Evolutionary conservation across 2,329 filamentous ascomycete species (phyloP), one percentile per base, ranked within the genome.

Genomic region (Sporothrix pseudoabietina): DNA sequence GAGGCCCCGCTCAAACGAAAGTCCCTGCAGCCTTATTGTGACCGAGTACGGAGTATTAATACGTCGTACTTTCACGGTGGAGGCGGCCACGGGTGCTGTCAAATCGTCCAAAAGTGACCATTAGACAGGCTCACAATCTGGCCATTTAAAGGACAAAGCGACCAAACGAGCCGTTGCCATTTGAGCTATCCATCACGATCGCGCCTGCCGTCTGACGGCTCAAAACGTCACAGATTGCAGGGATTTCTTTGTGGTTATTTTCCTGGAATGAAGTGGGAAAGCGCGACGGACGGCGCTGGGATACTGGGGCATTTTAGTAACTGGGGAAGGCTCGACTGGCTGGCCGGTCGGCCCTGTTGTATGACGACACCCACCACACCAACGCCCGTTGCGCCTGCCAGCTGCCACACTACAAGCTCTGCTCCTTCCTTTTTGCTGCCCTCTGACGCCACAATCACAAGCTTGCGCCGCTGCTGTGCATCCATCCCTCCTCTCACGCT

Each of bases 401-500:
- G 61, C 39, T 66, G 61, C 61, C 61, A 66, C 47, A n/a, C 65
- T 35, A 35, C 44, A 35, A 52, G 65, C 65, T 68, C 32, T 52
- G 44, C 35, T 30, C 30, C 30, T 49, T 16, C 44, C 44, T 16
- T 49, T 19, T 49, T 19, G 44, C 65, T 32, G 30, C 26, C 44
- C 26, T 68, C 65, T 68, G 65, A 52, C 65, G 44, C 65, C 44
- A 68, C 65, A 52, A 44, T 68, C 65, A 68, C 65, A 52, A 68
- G 65, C 65, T 68, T 68, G 65, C 65, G 44, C 65, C 41, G 65
- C 26, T 68, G 47, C 16, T 22, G 65, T 68, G 65, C 65, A 35
- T 52, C 65, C 65, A 47, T 68, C 65, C 22, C 30, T 68, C 14
- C n/a, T 26, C n/a, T 26, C 26, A 26, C 26, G 26, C 26, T 26